Evolutionary conservation across 805 yeast genomes (phyloP), one percentile per base, ranked within the genome.

Genomic region (Candida tallmaniae): DNA sequence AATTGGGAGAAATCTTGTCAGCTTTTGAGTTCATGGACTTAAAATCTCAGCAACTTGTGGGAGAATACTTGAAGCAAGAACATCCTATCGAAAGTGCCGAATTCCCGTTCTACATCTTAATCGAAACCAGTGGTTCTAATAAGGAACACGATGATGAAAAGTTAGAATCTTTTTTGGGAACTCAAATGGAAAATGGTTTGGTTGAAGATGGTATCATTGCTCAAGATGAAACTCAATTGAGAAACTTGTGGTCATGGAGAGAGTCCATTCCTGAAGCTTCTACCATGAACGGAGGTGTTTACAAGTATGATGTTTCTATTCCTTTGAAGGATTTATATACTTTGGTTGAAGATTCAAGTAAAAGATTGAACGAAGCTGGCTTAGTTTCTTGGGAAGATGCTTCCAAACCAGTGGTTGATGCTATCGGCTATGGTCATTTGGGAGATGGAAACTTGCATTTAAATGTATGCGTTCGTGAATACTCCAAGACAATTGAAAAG

Each of bases 361-460:
- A 60, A 29, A 74, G 74, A 48, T 67, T 93, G 42, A 50, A 40
- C 2, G 76, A 69, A 22, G 70, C 73, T 20, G 79, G 73, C 2
- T 61, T 90, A 35, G 62, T 80, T 15, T 85, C 83, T 35, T 33
- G 61, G 27, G 76, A 72, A 30, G 76, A 78, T 22, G 82, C 74
- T 27, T 68, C 72, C 3, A 73, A 71, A 56, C 96, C 97, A 2
- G 97, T 85, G 2, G 80, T 86, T 35, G 82, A 78, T 41, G 95
- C 94, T 8, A 80, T 90, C 45, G 98, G 98, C 0, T 93, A 90
- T 52, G 98, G 98, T n/a, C 98, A 93, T 54, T 75, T 93, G 50
- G 98, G 98, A 37, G 98, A 93, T 56, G 97, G 98, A 34, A 93
- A 93, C 62, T 68, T 93, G 51, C 98, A 93, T 59, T 74, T 93